Evolutionary conservation across 2,329 filamentous ascomycete genomes (phyloP), one percentile per base, ranked within the genome.

Genomic region (Xylariaceae sp.): DNA sequence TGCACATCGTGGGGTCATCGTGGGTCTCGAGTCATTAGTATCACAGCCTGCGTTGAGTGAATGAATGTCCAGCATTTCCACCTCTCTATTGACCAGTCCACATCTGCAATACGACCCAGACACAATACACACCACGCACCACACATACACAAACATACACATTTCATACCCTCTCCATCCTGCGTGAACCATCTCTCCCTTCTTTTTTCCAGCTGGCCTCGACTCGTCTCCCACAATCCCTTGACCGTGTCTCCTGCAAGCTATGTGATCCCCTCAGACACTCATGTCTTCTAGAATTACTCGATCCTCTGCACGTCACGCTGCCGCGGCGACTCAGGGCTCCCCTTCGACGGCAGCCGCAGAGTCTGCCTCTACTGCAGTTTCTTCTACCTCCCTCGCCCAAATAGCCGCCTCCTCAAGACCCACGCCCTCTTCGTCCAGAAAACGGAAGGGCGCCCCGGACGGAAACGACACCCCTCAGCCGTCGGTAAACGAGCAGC

Each of bases 211-310:
- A 12, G 35, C 48, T 51, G 40, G 49, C 37, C 40, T 42, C 22
- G 34, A 40, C 35, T 44, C 41, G 47, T 40, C 39, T 17, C 44
- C 36, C 19, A 40, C 44, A 45, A 44, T 46, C 44, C 45, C 43
- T 25, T 29, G 37, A 44, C n/a, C n/a, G n/a, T n/a, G 16, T 53
- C 44, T 49, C 42, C 48, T 53, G 29, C 37, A 53, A 50, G 41
- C 44, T 23, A 39, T 42, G 40, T 49, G 48, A 47, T 47, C 36
- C 50, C 56, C 58, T 48, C 54, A 64, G 57, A 56, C 62, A 85
- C 88, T 92, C 83, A 96, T 95, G 90, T 88, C 88, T 82, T 76
- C 83, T 80, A 96, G 91, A 88, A 84, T 93, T 64, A 96, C 92
- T 77, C 89, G 92, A 76, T 93, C 91, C 64, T 86, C 91, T 70